phyloP scores from a whole-genome alignment of 805 yeast species.

The Candida vartiovaarae region DNA sequence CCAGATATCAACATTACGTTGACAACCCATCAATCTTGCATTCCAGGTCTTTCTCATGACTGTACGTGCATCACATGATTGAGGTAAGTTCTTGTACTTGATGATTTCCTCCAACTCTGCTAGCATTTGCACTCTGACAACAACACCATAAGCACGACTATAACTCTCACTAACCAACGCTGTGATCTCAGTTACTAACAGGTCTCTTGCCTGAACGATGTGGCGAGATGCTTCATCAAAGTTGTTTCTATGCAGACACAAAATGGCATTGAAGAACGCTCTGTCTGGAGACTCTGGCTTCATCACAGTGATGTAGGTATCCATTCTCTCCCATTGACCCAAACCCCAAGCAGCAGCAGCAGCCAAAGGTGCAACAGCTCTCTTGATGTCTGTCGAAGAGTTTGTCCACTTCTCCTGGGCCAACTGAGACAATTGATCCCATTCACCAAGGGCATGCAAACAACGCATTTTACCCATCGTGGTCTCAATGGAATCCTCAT shows the following conservation, averaged over 20 bases:
- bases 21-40: conserved; percentile 86
- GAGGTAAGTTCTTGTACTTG: conserved; percentile 78
- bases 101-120: conserved; percentile 96
- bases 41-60: conserved; percentile 91
- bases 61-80: conserved; percentile 69
- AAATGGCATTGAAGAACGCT: conserved; percentile 89
- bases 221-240: conserved; percentile 76
- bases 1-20: conserved; percentile 98
- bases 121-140: conserved; percentile 94
- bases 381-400: conserved; percentile 62
- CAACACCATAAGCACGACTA: conserved; percentile 93
- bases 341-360: conserved; percentile 99
- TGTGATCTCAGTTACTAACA: conserved; percentile 86
- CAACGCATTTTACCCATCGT: conserved; percentile 98
- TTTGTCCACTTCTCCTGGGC: conserved; percentile 82
- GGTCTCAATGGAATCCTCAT: conserved; percentile 69
- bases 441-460: conserved; percentile 96
- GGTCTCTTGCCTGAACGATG: conserved; percentile 78
- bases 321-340: conserved; percentile 96
- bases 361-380: conserved; percentile 92
- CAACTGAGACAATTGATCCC: conserved; percentile 85
- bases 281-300: conserved; percentile 88
- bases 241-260: conserved; percentile 78
- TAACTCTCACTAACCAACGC: conserved; percentile 94
- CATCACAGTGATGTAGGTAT: conserved; percentile 83